Evolutionary conservation across 2,329 filamentous ascomycete genomes (phyloP).

Genomic region (Fusarium albidum): DNA sequence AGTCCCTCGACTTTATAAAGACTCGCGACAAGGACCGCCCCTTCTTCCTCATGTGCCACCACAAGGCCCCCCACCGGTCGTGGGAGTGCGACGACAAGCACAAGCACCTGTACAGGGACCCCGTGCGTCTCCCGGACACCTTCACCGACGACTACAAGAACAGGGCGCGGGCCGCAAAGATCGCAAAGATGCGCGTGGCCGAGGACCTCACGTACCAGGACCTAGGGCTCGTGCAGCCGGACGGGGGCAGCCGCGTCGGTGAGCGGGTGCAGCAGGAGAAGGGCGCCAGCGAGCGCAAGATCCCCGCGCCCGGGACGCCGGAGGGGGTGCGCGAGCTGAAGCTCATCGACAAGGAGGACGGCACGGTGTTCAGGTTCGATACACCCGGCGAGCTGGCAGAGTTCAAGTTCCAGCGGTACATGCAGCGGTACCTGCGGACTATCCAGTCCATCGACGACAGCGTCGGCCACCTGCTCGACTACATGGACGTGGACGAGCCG

Average conservation of each 20-base stretch:
- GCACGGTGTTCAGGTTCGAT: slow-evolving; percentile 55
- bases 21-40: slow-evolving; percentile 47
- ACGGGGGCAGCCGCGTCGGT: slow-evolving; percentile 53
- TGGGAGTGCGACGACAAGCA: slow-evolving; percentile 61
- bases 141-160: slow-evolving; percentile 64
- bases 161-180: slow-evolving; percentile 56
- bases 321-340: slow-evolving; percentile 26
- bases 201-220: slow-evolving; percentile 61
- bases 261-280: slow-evolving; percentile 42
- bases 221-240: slow-evolving; percentile 59
- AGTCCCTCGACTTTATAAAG: slow-evolving; percentile 53
- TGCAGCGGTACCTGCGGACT: slow-evolving; percentile 62
- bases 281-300: slow-evolving; percentile 38
- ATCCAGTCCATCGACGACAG: slow-evolving; percentile 62
- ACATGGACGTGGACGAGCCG: slow-evolving; percentile 48
- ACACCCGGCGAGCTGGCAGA: slow-evolving; percentile 52
- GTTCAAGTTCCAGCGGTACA: slow-evolving; percentile 66
- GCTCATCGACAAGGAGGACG: slow-evolving; percentile 57
- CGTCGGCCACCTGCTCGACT: slow-evolving; percentile 57
- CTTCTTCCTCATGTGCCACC: slow-evolving; percentile 65
- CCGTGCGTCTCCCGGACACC: slow-evolving; percentile 58
- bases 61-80: slow-evolving; percentile 62
- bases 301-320: slow-evolving; percentile 28
- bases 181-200: slow-evolving; percentile 60
- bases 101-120: slow-evolving; percentile 56